Evolutionary conservation across 2,329 filamentous ascomycete species (phyloP).

Genomic region (Monosporascus sp.): DNA sequence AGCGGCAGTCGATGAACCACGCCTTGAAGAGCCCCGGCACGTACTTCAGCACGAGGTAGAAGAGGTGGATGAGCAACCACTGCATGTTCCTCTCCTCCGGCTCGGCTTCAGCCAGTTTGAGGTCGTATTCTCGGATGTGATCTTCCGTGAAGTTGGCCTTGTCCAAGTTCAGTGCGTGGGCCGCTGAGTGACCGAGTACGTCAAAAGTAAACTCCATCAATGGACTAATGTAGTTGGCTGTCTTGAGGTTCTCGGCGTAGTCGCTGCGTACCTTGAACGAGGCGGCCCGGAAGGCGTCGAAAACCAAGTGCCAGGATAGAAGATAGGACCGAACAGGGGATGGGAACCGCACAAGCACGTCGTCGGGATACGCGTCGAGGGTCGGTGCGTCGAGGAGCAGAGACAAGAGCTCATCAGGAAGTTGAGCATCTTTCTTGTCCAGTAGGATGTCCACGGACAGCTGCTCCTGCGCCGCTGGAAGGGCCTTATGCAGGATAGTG

Average conservation of each 20-base stretch:
- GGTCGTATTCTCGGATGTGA: conserved; percentile 51
- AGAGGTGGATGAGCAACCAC: conserved; percentile 80
- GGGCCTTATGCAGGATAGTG: conserved; percentile 70
- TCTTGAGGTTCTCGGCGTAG: conserved; percentile 75
- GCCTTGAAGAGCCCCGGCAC: conserved; percentile 72
- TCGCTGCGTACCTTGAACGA: conserved; percentile 78
- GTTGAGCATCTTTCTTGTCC: conserved; percentile 63
- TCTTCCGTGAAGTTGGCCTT: conserved; percentile 56
- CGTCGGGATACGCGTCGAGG: conserved; percentile 60
- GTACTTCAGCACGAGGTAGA: conserved; percentile 74
- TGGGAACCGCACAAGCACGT: conserved; percentile 65
- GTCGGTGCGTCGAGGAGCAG: conserved; percentile 75
- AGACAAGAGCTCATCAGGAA: conserved; percentile 82
- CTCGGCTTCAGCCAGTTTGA: conserved; percentile 51
- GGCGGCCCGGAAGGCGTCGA: conserved; percentile 74
- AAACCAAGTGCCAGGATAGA: conserved; percentile 83
- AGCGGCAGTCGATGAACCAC: conserved; percentile 81
- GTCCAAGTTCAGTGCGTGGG: conserved; percentile 69
- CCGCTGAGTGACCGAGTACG: conserved; percentile 73
- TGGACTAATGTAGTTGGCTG: conserved; percentile 61
- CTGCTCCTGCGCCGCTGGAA: conserved; percentile 74
- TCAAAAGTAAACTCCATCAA: conserved; percentile 79
- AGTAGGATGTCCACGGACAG: conserved; percentile 72
- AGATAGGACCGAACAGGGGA: conserved; percentile 72
- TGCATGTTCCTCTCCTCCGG: conserved; percentile 69